Evolutionary conservation across 1,284 basidiomycete species (phyloP).

Genomic region (Ceratobasidium papillatum): DNA sequence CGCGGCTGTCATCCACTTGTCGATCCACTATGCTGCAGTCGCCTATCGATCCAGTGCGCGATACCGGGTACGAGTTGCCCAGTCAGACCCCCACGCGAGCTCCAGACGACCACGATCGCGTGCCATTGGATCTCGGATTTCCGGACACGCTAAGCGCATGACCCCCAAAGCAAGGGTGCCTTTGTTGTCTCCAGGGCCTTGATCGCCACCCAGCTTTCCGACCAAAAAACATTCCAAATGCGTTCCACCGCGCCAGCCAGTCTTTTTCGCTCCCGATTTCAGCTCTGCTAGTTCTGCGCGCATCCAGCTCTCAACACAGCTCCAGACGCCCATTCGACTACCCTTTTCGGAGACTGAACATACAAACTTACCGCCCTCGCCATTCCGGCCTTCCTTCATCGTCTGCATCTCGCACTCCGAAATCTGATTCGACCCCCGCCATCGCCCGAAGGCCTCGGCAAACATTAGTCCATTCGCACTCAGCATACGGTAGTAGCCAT

Average conservation of each 20-base stretch:
- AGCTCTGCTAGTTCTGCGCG: neutral
- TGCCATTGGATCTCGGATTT: slow-evolving; percentile 25
- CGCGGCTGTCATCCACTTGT: slow-evolving; percentile 11
- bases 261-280: slow-evolving; percentile 33
- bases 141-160: slow-evolving; percentile 34
- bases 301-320: neutral
- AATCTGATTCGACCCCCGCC: slow-evolving; percentile 39
- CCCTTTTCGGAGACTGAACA: slow-evolving; percentile 33
- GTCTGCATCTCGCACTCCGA: slow-evolving; percentile 38
- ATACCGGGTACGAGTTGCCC: slow-evolving; percentile 27
- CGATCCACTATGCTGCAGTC: slow-evolving; percentile 14
- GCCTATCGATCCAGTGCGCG: slow-evolving; percentile 36
- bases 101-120: slow-evolving; percentile 15
- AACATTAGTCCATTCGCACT: slow-evolving; percentile 30
- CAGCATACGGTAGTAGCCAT: slow-evolving; percentile 11
- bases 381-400: slow-evolving; percentile 29
- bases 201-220: neutral
- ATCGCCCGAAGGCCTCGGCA: slow-evolving; percentile 30
- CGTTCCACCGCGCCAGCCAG: neutral
- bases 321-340: neutral
- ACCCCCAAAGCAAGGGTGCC: slow-evolving; percentile 39
- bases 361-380: slow-evolving; percentile 33
- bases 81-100: slow-evolving; percentile 29
- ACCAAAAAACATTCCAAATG: neutral
- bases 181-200: slow-evolving; percentile 37